Conservation (phyloP, 305 asterid genomes). For the Fraxinus velutina region DNA sequence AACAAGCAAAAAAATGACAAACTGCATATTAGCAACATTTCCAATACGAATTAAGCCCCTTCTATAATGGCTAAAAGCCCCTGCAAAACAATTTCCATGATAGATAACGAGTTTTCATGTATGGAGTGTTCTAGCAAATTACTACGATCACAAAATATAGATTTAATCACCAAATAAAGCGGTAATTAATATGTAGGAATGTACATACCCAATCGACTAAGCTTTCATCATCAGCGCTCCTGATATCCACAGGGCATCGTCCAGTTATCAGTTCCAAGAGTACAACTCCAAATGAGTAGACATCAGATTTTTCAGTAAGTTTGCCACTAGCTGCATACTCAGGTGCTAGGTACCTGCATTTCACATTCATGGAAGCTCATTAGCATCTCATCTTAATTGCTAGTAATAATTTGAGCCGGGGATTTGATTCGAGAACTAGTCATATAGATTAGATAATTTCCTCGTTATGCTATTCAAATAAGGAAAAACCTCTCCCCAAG, state of each 20-base stretch:
- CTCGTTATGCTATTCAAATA: background rate
- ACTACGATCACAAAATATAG: background rate
- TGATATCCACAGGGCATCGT: slow-evolving; percentile 44
- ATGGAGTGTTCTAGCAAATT: background rate
- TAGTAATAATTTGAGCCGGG: background rate
- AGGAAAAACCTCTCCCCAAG: background rate
- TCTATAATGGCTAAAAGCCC: background rate
- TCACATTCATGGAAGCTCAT: background rate
- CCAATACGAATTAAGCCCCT: background rate
- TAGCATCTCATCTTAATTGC: background rate
- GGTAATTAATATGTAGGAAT: background rate
- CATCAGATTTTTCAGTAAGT: slow-evolving; percentile 66
- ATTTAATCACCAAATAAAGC: background rate
- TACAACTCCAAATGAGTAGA: slow-evolving; percentile 61
- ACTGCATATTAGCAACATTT: background rate
- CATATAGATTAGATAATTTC: background rate
- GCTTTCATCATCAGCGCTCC: slow-evolving; percentile 50
- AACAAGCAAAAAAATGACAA: background rate
- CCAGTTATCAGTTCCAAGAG: slow-evolving; percentile 70
- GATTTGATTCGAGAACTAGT: background rate
- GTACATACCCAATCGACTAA: slow-evolving; percentile 58
- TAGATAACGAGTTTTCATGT: background rate
- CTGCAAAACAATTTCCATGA: background rate
- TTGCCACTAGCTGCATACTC: slow-evolving; percentile 71
- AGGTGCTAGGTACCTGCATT: slow-evolving; percentile 58